phyloP scores from a whole-genome alignment of 768 basidiomycete species.

The Clathrus columnatus region DNA sequence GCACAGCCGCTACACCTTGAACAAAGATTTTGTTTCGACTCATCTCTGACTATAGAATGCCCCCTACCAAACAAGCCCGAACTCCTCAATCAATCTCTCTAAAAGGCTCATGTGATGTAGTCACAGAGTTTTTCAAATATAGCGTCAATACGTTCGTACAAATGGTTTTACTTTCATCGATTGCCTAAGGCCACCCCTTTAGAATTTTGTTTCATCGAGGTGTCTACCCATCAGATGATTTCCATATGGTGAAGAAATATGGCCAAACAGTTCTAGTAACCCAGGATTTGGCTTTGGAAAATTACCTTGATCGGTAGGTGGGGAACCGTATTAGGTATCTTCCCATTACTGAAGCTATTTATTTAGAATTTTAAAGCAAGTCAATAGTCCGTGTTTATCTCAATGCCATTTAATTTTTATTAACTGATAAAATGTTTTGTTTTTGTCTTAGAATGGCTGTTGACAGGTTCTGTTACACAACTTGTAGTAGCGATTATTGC shows the following conservation, averaged over 20 bases:
- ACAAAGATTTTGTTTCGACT: too few species aligned
- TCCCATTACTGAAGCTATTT: background rate
- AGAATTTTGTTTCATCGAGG: constrained; percentile 96
- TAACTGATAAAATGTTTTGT: background rate
- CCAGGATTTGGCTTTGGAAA: constrained; percentile 86
- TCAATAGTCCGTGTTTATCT: constrained; percentile 62
- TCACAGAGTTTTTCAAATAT: constrained; percentile 99
- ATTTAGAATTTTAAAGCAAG: constrained; percentile 80
- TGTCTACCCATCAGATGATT: constrained; percentile 96
- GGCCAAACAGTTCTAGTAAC: constrained; percentile 93
- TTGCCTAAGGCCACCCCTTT: background rate
- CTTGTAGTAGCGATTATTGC: constrained; percentile 94
- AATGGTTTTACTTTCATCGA: background rate
- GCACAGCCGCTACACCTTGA: too few species aligned
- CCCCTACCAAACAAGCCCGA: constrained; percentile 6
- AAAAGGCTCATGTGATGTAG: constrained; percentile 88
- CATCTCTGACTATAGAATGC: constrained; percentile 1
- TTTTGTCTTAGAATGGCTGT: constrained; percentile 72
- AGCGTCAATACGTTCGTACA: constrained; percentile 85
- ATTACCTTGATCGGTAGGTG: constrained; percentile 57
- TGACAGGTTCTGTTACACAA: constrained; percentile 86
- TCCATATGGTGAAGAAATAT: constrained; percentile 99
- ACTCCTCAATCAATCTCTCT: constrained; percentile 79
- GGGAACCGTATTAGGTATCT: background rate
- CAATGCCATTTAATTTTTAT: background rate